Base-by-base conservation (phyloP, 306 rosid genomes). In the Cercis canadensis region DNA sequence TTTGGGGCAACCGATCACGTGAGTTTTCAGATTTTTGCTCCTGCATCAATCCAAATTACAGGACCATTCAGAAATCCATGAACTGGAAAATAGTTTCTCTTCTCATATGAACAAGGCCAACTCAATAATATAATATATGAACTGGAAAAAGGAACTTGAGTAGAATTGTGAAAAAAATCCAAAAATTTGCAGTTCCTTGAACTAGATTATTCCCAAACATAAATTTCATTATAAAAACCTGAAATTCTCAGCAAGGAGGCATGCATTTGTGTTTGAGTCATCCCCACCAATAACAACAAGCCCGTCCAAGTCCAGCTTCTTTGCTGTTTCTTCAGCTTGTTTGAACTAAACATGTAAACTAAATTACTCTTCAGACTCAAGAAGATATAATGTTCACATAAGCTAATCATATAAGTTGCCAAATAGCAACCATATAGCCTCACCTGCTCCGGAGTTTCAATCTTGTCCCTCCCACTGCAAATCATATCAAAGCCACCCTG, bases 401-500 rank as follows among this genome's bases (percentile, higher is more conserved):
- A 57, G 60, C n/a, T n/a, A 57, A 39, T 17, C 43, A 75, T 6
- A 24, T 3, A 24, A 24, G 29, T 3, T 24, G 10, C 43, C 7
- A 37, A 34, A 64, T 16, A 49, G 1, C 55, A 72, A 79, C 58
- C 56, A 44, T 44, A 66, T 37, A 68, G 31, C 63, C 80, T n/a
- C 70, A 89, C 99, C 96, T 95, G 99, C 76, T 91, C 99, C 31
- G 97, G 97, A 73, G 99, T 91, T 82, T 95, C 99, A 79, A 95
- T 91, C 82, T 95, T 95, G 89, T 95, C 99, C 81, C 99, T 91
- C 70, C 99, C 99, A 80, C 99, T 95, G 63, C 96, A 75, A 62
- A 95, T 95, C 96, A 95, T 95, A 84, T 95, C 99, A 82, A 95
- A 95, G 39, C 99, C 99, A 70, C 99, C 99, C 97, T 95, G 87